Evolutionary conservation across 768 basidiomycete genomes (phyloP), one percentile per base, ranked within the genome.

Genomic region (Terana coerulea): DNA sequence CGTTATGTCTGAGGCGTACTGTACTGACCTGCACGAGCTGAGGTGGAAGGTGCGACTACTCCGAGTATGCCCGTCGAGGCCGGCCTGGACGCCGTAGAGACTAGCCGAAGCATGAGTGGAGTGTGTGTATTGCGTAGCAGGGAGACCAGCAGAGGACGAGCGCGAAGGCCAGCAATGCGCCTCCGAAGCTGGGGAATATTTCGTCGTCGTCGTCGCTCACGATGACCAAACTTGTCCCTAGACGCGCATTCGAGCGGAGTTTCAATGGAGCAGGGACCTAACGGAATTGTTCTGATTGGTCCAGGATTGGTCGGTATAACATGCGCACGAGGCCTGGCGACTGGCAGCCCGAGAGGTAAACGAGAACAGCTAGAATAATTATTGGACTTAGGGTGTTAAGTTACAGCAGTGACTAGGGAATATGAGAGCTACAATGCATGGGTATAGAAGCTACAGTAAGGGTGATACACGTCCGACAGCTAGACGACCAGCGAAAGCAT

Each of bases 11-110:
- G 21, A 42, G 28, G 11, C 49, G 17, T 26, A n/a, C 49, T 44
- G 33, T 30, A 47, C 50, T 22, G 51, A 73, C 73, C 69, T 64
- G 56, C 61, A 36, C 62, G 61, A 37, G 74, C 67, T 48, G 76
- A 68, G 47, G 71, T 72, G 57, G 59, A 29, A 29, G 69, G 70
- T 55, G 71, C 74, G 59, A 78, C 78, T 67, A 80, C 84, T 68
- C 82, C 83, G 75, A 89, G 78, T 72, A 80, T 75, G 61, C 86
- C 82, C 75, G 79, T 75, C 58, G 83, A 78, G 55, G 83, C 69
- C 54, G 86, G 64, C 54, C 61, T 61, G 40, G 68, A 64, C 55
- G 79, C 67, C 79, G 77, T 68, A 75, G 83, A 79, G 40, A 86
- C 84, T 57, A 88, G 72, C 63, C 87, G 83, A 64, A 87, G 72